Base-by-base conservation (phyloP, 805 yeast genomes). In the Lipomyces starkeyi region DNA sequence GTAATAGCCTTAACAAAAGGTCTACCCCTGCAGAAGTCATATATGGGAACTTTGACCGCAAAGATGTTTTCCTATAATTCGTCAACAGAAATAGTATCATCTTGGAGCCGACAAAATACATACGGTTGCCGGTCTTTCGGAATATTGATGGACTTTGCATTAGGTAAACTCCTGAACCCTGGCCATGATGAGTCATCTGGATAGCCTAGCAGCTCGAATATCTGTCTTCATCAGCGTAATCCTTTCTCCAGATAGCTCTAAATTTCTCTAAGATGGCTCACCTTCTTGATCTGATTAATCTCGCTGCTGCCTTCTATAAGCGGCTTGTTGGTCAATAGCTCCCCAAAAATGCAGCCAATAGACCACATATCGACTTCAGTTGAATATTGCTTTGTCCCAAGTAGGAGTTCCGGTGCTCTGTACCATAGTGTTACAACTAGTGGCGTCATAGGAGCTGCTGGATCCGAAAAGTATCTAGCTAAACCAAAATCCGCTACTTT, bases 341-440 rank as follows among this genome's bases (percentile, higher is more conserved):
- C 87, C 0, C 82, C 87, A 73, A 85, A 85, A 2, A 85, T 86
- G 77, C 88, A 85, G 9, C 88, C 88, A n/a, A 85, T 77, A 0
- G 87, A 85, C 88, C 88, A 85, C 76, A 85, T 76, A 72, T 85
- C 88, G 32, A 84, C 83, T 3, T 73, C 74, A 9, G 67, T 62
- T 22, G 74, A 68, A 64, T 77, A 77, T 14, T 63, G 59, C 81
- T 77, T 73, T 77, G 85, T n/a, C 79, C 87, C 73, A 4, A 85
- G 73, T 43, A 85, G 77, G 34, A 85, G 73, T 68, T 84, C 87
- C 0, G 87, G 87, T 1, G 87, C 84, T 27, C 86, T 74, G 75
- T 85, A 85, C 87, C 87, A 84, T 68, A 86, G 72, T 0, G 87
- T 85, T 11, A 84, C 87, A 9, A 85, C 87, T 20, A 68, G 56